phyloP scores from a whole-genome alignment of 345 rosid species.

The Dovyalis caffra region DNA sequence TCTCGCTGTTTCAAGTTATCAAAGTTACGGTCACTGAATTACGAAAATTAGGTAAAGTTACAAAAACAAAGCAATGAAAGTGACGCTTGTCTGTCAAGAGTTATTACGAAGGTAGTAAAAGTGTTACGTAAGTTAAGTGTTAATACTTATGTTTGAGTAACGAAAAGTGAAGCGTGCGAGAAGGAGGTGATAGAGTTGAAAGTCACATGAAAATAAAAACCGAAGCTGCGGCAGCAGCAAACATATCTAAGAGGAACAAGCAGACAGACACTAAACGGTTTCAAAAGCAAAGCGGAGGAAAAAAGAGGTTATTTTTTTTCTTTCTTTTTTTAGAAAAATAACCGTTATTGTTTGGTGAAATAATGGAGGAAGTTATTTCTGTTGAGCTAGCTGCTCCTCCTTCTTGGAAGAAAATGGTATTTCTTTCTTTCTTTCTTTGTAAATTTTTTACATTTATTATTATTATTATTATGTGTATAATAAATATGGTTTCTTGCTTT shows the following conservation, averaged over 20 bases:
- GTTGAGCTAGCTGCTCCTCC: conserved; percentile 79
- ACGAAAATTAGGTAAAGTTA: no score
- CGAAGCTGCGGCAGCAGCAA: no score
- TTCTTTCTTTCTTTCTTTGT: conserved; percentile 11
- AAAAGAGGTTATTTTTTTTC: background rate
- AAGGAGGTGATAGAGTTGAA: no score
- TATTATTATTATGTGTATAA: background rate
- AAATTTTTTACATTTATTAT: conserved; percentile 1
- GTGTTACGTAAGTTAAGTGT: no score
- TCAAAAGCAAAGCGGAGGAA: background rate
- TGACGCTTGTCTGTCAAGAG: no score
- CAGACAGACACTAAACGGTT: background rate
- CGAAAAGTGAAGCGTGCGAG: no score
- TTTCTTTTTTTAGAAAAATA: conserved; percentile 16
- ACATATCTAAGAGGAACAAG: no score
- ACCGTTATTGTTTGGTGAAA: conserved; percentile 28
- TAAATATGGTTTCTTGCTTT: conserved; percentile 1
- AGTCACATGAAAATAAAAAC: background rate
- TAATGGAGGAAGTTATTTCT: conserved; percentile 49
- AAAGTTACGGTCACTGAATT: no score
- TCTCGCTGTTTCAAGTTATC: no score
- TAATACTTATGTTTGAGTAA: no score
- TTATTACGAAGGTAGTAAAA: no score
- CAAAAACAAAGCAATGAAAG: no score
- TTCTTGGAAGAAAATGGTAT: conserved; percentile 81